Evolutionary conservation across 257 asterid species (phyloP), one percentile per base, ranked within the genome.

Genomic region (Plantago major): DNA sequence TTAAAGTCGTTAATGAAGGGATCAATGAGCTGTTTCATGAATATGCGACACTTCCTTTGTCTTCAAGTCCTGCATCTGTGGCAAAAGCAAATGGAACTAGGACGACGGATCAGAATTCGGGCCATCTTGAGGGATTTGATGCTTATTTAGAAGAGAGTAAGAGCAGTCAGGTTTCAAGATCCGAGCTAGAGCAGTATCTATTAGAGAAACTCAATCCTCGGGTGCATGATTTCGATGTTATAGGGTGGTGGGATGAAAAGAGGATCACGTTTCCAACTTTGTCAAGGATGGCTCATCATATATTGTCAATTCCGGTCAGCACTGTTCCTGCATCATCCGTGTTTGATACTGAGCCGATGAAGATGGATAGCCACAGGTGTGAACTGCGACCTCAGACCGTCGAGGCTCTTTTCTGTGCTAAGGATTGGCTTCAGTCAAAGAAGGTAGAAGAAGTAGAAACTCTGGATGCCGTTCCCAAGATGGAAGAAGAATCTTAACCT

Each of bases 231-330:
- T 89, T 92, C 49, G 96, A 92, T n/a, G 97, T 89, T 22, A 49
- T 89, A 2, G 95, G 96, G 11, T 93, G 97, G 97, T 93, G 99
- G 99, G 87, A 89, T 54, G 62, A 83, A 22, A 89, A 93, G 81
- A 58, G 90, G 60, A 69, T 70, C 69, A 93, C 87, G 81, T 89
- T 87, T 66, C 99, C 99, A 0, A 87, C 97, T 0, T 91, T 93
- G 0, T 93, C 99, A 4, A 89, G 81, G 81, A 89, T 89, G 97
- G 99, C 97, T 1, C 79, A 97, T 0, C 97, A 93, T 61, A 82
- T 93, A 38, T 71, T 93, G 86, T 84, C 96, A 1, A 76, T 93
- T n/a, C 96, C 99, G 0, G 95, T 89, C 45, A 81, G 84, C 43
- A 80, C 99, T 0, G 90, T 86, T 5, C 77, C 94, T 0, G 70